These are phyloP conservation scores for Chaetomidium leptoderma DNA, from an alignment of 495 filamentous ascomycete genomes.

Conservation along the genomic window DNA sequence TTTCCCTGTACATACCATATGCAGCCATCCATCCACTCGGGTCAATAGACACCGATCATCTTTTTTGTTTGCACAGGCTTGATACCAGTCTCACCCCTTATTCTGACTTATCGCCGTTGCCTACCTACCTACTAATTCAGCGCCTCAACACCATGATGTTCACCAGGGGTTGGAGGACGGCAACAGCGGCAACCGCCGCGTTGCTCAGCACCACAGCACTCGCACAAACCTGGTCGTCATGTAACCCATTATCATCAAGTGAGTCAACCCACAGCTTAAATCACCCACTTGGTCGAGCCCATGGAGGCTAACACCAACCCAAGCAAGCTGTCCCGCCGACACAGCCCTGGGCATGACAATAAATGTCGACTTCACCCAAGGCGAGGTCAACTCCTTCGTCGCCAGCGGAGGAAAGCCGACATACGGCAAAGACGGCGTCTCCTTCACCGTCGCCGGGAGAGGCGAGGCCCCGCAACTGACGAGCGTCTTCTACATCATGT, in stretches of 20 bases:
- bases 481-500: conserved; percentile 77
- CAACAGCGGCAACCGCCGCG: conserved; percentile 11
- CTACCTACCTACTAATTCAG: too few relatives aligned
- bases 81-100: too few relatives aligned
- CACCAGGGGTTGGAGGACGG: conserved; percentile 20
- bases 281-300: not conserved
- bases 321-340: conserved; percentile 62
- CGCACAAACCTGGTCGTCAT: conserved; percentile 34
- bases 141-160: conserved; percentile 17
- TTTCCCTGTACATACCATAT: conserved; percentile 8
- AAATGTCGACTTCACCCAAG: conserved; percentile 73
- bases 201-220: conserved; percentile 18
- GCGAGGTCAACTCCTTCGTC: conserved; percentile 66
- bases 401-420: conserved; percentile 57
- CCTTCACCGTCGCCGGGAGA: conserved; percentile 75
- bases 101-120: too few relatives aligned
- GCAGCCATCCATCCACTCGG: not conserved
- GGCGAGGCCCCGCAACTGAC: conserved; percentile 81
- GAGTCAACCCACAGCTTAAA: conserved; percentile 9
- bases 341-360: conserved; percentile 77
- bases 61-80: too few relatives aligned
- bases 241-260: conserved; percentile 32
- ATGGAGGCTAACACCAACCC: conserved; percentile 6
- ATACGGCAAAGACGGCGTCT: conserved; percentile 71
- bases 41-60: conserved; percentile 3